Evolutionary conservation across 1,284 basidiomycete species (phyloP), one percentile per base, ranked within the genome.

Genomic region (Irpex sp.): DNA sequence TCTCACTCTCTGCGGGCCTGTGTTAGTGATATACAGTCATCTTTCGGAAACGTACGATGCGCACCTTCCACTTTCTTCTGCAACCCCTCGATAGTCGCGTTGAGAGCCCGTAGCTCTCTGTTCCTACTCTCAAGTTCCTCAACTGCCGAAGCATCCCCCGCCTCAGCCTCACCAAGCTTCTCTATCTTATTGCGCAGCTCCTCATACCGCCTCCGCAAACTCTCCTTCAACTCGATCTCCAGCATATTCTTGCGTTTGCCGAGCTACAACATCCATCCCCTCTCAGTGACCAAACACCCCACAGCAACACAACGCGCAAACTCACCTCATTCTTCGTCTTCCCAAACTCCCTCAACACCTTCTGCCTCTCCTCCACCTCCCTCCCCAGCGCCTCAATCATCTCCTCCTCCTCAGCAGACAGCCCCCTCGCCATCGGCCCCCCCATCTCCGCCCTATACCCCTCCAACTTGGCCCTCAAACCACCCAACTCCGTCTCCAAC

Each of bases 211-310:
- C 96, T 85, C 17, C 88, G 83, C 15, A 98, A 82, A 67, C 89
- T 90, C 73, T 99, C 97, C 66, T 92, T 94, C 38, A 99, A 81
- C 75, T 99, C 97, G 60, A 98, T 96, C 74, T 98, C 94, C 21
- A 98, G 78, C 11, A 89, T 78, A 71, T 89, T 93, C 76, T 93
- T 94, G 67, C 84, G 83, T 21, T 88, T 85, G 47, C 91, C 88
- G 62, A 96, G 77, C 93, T 97, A 64, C 47, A 51, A 66, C 49
- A 56, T n/a, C n/a, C n/a, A 57, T 49, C 11, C 40, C 5, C 8
- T 44, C 2, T 44, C 15, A 37, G 40, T 37, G 19, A 51, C 26
- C 11, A 4, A 34, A 57, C 63, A 60, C 56, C 31, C n/a, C 34
- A 65, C 59, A 37, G n/a, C 31, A 47, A 61, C 3, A 31, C n/a